Evolutionary conservation across 169 alveolate genomes (phyloP).

Genomic region (Cryptosporidium andersoni): DNA sequence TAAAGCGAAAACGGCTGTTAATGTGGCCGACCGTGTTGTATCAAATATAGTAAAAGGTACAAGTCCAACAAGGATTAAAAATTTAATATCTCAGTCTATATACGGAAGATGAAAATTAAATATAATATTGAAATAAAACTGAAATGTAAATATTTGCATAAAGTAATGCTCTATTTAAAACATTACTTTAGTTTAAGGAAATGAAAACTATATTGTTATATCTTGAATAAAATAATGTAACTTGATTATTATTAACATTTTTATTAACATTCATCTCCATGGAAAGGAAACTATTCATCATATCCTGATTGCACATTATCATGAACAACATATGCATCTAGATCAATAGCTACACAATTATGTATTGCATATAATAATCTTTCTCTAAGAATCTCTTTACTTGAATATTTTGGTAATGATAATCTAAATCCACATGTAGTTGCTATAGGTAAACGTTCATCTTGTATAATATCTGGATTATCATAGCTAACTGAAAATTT

Average conservation of each 20-base stretch:
- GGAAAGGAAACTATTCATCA: background rate
- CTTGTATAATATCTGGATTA: slow-evolving; percentile 73
- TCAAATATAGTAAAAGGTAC: slow-evolving; percentile 29
- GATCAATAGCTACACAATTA: slow-evolving; percentile 90
- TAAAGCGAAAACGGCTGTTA: background rate
- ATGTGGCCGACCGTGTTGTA: background rate
- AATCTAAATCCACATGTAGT: slow-evolving; percentile 91
- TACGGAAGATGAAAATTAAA: background rate
- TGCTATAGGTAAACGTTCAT: slow-evolving; percentile 88
- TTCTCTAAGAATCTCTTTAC: slow-evolving; percentile 81
- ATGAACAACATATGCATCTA: slow-evolving; percentile 86
- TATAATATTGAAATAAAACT: background rate
- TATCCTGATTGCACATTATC: slow-evolving; percentile 64
- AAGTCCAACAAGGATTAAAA: slow-evolving; percentile 14
- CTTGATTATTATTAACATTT: background rate
- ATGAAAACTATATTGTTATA: no score
- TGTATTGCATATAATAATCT: slow-evolving; percentile 87
- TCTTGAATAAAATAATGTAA: no score
- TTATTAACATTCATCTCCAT: background rate
- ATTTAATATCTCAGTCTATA: background rate
- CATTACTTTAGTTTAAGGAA: no score
- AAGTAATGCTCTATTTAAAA: background rate
- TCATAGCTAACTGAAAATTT: slow-evolving; percentile 85
- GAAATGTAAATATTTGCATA: background rate
- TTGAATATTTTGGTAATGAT: slow-evolving; percentile 85